Evolutionary conservation across 2,329 filamentous ascomycete species (phyloP), one percentile per base, ranked within the genome.

Genomic region (Arthrinium phaeospermum): DNA sequence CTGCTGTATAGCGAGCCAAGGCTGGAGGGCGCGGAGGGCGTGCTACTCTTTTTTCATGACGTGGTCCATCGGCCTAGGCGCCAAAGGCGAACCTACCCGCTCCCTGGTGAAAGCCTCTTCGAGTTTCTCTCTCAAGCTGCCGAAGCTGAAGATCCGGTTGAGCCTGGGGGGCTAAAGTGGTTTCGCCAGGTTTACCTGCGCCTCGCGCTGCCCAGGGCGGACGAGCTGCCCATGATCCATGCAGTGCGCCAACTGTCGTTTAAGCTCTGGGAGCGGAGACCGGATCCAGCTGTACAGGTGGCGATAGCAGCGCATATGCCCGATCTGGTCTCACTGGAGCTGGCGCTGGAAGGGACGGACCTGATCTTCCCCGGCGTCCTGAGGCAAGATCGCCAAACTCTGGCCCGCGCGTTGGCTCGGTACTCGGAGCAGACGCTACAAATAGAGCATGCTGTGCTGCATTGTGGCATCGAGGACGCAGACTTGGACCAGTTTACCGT

Each of bases 251-350:
- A 67, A 1, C 70, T 71, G 16, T 45, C 51, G 14, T 67, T 67
- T 44, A 4, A 2, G 27, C 49, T 12, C 27, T 67, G 70, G 70
- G 22, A 67, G 24, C 57, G 70, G 37, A 67, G 45, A 30, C 57
- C 57, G 51, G 34, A 27, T 6, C 41, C 70, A 14, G 12, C n/a
- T 71, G 57, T 71, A 27, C 45, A 67, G 37, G 41, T 71, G 44
- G 70, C 51, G 47, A 67, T 71, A 49, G 70, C 70, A 19, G 57
- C 70, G 19, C 70, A 57, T 24, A 44, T 71, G 34, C 51, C 53
- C 41, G 57, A 45, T 14, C 70, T 67, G 30, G 27, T 22, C 24
- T 1, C 16, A 37, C 53, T 71, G 61, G 30, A 57, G 30, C 45
- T 71, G 45, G 6, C 22, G 24, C 2, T 71, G 44, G 70, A 71